Base-by-base conservation (phyloP, 2,329 filamentous ascomycete species). In the Ceratocystis variospora region DNA sequence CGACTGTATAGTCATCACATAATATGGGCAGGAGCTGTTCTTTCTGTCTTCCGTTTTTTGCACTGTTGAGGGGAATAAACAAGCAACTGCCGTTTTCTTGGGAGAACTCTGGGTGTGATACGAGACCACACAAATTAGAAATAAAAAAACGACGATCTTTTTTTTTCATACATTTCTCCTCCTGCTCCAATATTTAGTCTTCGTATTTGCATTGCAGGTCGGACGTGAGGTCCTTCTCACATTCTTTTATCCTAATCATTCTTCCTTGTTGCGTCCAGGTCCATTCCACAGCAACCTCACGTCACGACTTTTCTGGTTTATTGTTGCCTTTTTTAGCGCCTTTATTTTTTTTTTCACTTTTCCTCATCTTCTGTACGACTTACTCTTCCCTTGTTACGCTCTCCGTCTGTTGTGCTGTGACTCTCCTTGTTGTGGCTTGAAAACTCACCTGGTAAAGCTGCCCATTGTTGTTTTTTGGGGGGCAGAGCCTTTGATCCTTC, bases 131-230 rank as follows among this genome's bases (percentile, higher is more conserved):
- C 19, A 25, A 31, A 59, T 37, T 7, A 33, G 33, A 33, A 57
- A 57, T 5, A 37, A 37, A 19, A 59, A 59, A 19, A 59, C 55
- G 55, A 37, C 55, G 55, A 59, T 59, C 55, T 59, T 59, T n/a
- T 55, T 22, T 22, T 28, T 15, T 55, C 19, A 0, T 15, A 1
- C 15, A 17, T 17, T 15, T 25, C 12, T 28, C 50, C 12, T 25
- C 22, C 19, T 6, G 12, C 22, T 33, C 5, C 28, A n/a, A n/a
- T 22, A 22, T 22, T 48, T 10, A n/a, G 46, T 22, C 19, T 50
- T 25, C 48, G 48, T 25, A 50, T 50, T 50, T 50, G n/a, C 19
- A 50, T 50, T 50, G 6, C 19, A 50, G n/a, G 48, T 5, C 53
- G 53, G 48, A 15, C 53, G 53, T 33, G 53, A 57, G 53, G 53